A percentile compares a stretch with the other conserved stretches of the same genome.
These are phyloP conservation scores for Thielaviopsis populi DNA, from an alignment of 2,329 filamentous ascomycete species.

Conservation along the genomic window DNA sequence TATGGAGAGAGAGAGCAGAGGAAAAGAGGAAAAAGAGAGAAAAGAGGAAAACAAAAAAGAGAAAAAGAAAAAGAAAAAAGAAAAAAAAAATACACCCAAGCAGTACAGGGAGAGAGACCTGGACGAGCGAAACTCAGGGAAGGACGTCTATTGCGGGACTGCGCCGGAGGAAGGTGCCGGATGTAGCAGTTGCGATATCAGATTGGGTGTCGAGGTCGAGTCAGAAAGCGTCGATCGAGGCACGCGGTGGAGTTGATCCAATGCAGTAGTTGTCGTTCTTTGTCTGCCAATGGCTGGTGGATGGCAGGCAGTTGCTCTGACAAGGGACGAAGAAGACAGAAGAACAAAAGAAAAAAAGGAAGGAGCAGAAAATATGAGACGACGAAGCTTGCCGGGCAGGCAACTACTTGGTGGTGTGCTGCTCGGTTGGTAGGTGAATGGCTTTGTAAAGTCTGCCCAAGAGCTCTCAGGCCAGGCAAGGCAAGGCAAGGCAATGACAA, in stretches of 20 bases:
- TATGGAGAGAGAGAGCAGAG: neutral
- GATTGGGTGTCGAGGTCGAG: neutral
- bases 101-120: neutral
- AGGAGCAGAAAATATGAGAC: neutral
- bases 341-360: neutral
- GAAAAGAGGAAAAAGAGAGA: neutral
- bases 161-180: neutral
- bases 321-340: neutral
- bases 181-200: neutral
- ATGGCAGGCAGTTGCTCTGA: neutral
- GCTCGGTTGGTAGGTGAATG: too few relatives aligned
- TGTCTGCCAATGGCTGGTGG: neutral
- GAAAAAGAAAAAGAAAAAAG: neutral
- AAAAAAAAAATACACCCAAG: neutral
- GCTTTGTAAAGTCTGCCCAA: too few relatives aligned
- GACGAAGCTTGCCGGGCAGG: neutral
- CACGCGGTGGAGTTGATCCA: neutral
- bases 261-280: neutral
- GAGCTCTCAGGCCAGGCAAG: too few relatives aligned
- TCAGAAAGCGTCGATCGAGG: conserved; percentile 2
- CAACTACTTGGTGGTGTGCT: too few relatives aligned
- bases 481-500: too few relatives aligned
- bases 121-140: neutral
- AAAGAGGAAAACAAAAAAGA: neutral
- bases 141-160: conserved; percentile 2